phyloP scores from a whole-genome alignment of 2,329 filamentous ascomycete genomes.

The Immersiporthe knoxdaviesiana region DNA sequence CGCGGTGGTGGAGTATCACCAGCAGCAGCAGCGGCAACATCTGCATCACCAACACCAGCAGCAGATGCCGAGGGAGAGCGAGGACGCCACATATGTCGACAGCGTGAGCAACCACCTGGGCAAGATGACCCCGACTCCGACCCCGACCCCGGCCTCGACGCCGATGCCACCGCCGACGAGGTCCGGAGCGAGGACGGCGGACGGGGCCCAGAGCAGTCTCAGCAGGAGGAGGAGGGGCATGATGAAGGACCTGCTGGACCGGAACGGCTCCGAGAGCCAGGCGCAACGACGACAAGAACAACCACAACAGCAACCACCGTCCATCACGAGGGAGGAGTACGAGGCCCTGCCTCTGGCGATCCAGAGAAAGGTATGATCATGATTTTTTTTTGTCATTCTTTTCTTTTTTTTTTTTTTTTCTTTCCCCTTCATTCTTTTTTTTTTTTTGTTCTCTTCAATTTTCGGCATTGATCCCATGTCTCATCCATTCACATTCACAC shows the following conservation, averaged over 20 bases:
- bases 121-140: slow-evolving; percentile 18
- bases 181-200: slow-evolving; percentile 15
- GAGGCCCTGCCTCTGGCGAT: slow-evolving; percentile 54
- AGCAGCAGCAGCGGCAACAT: not conserved
- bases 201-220: slow-evolving; percentile 14
- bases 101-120: slow-evolving; percentile 23
- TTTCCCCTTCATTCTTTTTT: not conserved
- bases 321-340: slow-evolving; percentile 51
- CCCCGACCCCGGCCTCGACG: too few species aligned
- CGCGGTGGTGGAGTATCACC: not conserved
- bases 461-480: not conserved
- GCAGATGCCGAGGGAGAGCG: slow-evolving; percentile 13
- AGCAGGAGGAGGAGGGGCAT: not conserved
- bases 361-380: slow-evolving; percentile 51
- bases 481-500: not conserved
- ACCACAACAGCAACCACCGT: slow-evolving; percentile 16
- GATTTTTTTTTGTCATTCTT: not conserved
- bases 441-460: not conserved
- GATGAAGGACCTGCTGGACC: slow-evolving; percentile 4
- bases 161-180: slow-evolving; percentile 7
- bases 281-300: slow-evolving; percentile 15
- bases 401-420: not conserved
- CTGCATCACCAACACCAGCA: not conserved
- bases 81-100: slow-evolving; percentile 19
- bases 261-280: slow-evolving; percentile 18